Evolutionary conservation across 2,329 filamentous ascomycete species (phyloP), one percentile per base, ranked within the genome.

Genomic region (Berkeleyomyces basicola): DNA sequence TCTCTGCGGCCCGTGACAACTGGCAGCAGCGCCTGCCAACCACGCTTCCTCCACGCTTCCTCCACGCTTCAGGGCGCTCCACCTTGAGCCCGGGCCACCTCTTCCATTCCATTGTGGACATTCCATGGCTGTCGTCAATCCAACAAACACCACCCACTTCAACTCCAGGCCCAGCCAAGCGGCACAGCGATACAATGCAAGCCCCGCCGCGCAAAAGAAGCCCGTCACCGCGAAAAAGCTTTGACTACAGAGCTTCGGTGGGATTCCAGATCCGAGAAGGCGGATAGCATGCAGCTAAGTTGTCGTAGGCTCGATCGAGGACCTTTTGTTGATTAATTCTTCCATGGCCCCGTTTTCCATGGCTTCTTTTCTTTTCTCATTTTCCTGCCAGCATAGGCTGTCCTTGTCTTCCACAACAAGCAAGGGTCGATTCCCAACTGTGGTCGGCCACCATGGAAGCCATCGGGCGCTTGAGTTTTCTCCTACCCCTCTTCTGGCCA

Each of bases 321-420:
- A 14, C 51, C 51, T 55, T 55, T 55, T 55, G 51, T 31, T 55
- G 51, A 55, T 55, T 55, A 55, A n/a, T 55, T 55, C 51, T 55
- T 55, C 51, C 51, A 39, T 53, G 49, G 31, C 49, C 36, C 49
- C 33, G 36, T 55, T 55, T 53, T 53, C 49, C 31, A 42, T 7
- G 57, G 10, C 42, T 59, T 59, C 57, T 44, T 59, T 59, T 44
- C 42, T 59, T 59, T 31, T 44, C 57, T 58, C 57, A 7, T 58
- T 59, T 59, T 58, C 31, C 31, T 31, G 14, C 43, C 57, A 31
- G 14, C 43, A 14, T 9, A 58, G 6, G 10, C 11, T 51, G 23
- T 51, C 23, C 16, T 36, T 51, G 47, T 23, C 33, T 10, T 51
- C 23, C 23, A 23, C 23, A 23, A 23, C 23, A 23, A 23, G 23